Conservation (phyloP, 257 asterid species). For the Echium plantagineum region DNA sequence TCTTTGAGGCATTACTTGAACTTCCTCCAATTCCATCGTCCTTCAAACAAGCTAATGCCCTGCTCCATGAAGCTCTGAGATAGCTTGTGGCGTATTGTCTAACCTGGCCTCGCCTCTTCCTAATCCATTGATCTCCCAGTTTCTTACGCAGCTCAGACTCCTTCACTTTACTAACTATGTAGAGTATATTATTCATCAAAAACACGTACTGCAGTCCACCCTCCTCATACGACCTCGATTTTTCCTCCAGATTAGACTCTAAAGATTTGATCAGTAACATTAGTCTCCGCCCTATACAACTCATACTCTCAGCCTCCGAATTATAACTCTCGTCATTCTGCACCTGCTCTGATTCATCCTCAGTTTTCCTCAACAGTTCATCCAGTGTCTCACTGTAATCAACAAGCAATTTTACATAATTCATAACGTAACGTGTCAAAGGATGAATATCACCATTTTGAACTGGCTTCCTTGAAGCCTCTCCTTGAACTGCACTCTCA, state of each 20-base stretch:
- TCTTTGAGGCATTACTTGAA: slow-evolving; percentile 46
- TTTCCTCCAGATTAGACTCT: slow-evolving; percentile 54
- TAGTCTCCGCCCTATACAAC: slow-evolving; percentile 29
- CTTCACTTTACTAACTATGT: slow-evolving; percentile 76
- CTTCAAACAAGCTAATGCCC: slow-evolving; percentile 45
- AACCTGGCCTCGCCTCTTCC: slow-evolving; percentile 65
- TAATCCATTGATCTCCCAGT: slow-evolving; percentile 70
- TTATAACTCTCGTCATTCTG: slow-evolving; percentile 39
- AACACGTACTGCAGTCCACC: slow-evolving; percentile 63
- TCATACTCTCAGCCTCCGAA: slow-evolving; percentile 8
- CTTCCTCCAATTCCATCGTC: slow-evolving; percentile 67
- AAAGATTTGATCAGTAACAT: slow-evolving; percentile 46
- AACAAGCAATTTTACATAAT: slow-evolving; percentile 53
- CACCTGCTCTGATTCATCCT: slow-evolving; percentile 37
- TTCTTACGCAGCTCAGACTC: slow-evolving; percentile 48
- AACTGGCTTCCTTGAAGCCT: slow-evolving; percentile 44
- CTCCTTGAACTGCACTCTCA: slow-evolving; percentile 59
- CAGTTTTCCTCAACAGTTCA: slow-evolving; percentile 47
- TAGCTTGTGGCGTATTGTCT: slow-evolving; percentile 78
- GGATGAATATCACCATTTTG: slow-evolving; percentile 80
- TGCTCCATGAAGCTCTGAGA: slow-evolving; percentile 88
- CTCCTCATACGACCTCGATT: slow-evolving; percentile 66
- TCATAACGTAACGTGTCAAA: slow-evolving; percentile 77
- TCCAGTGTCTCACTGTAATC: slow-evolving; percentile 60
- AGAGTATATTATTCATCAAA: slow-evolving; percentile 79